Conservation (phyloP, 1,284 basidiomycete species). For the Moesziomyces antarcticus region DNA sequence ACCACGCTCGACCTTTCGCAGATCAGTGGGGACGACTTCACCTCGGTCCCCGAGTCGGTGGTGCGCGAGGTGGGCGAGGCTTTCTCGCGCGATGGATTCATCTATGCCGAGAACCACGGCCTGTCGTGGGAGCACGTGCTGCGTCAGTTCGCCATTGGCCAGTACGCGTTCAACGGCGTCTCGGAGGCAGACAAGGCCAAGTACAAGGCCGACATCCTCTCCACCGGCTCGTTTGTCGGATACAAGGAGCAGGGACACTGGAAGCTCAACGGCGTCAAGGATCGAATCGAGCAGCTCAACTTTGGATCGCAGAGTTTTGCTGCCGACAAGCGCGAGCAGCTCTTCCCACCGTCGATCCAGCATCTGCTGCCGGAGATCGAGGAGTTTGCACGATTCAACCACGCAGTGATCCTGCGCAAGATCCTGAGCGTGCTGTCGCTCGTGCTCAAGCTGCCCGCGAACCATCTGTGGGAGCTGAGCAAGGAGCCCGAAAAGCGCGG, state of each 20-base stretch:
- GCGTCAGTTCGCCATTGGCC: slow-evolving; percentile 66
- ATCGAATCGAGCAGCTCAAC: slow-evolving; percentile 70
- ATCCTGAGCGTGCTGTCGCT: slow-evolving; percentile 69
- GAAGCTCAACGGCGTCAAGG: slow-evolving; percentile 66
- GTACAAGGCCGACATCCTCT: slow-evolving; percentile 62
- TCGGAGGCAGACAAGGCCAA: slow-evolving; percentile 56
- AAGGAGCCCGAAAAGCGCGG: slow-evolving; percentile 68
- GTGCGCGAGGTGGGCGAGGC: slow-evolving; percentile 59
- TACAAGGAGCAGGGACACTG: slow-evolving; percentile 71
- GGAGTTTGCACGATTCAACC: slow-evolving; percentile 68
- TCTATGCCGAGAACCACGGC: slow-evolving; percentile 67
- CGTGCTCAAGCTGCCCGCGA: slow-evolving; percentile 69
- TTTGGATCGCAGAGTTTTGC: slow-evolving; percentile 67
- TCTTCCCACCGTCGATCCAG: slow-evolving; percentile 58
- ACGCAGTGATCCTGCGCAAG: slow-evolving; percentile 67
- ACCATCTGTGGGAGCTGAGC: slow-evolving; percentile 69
- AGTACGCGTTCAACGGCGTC: slow-evolving; percentile 62
- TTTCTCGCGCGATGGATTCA: slow-evolving; percentile 61
- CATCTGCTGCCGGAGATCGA: slow-evolving; percentile 67
- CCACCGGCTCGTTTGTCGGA: slow-evolving; percentile 64
- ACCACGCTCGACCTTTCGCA: slow-evolving; percentile 61
- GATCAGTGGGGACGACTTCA: slow-evolving; percentile 59
- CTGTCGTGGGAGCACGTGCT: slow-evolving; percentile 59
- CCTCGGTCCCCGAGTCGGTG: slow-evolving; percentile 51
- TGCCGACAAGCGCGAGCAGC: slow-evolving; percentile 26